Evolutionary conservation across 495 filamentous ascomycete species (phyloP).

Genomic region (Talaromyces liani): DNA sequence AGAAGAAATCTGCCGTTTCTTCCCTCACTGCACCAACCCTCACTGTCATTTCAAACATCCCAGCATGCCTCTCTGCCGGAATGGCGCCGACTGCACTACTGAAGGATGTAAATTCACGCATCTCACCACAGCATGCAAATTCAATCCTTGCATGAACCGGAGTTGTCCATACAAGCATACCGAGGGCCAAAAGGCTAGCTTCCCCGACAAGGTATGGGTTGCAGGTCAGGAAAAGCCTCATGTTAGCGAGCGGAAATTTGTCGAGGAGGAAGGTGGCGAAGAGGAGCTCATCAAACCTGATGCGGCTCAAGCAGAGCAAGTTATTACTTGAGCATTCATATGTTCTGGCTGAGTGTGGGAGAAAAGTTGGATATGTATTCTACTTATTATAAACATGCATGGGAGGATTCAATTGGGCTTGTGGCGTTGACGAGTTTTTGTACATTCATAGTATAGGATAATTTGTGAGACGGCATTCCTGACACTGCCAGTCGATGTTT

Average conservation of each 20-base stretch:
- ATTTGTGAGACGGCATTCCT: neutral
- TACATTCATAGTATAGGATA: neutral
- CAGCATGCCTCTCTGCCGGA: conserved; percentile 74
- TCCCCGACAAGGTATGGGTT: conserved; percentile 88
- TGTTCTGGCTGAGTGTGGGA: neutral
- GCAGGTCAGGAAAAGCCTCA: conserved; percentile 49
- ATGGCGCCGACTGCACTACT: conserved; percentile 82
- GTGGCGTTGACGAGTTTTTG: conserved; percentile 5
- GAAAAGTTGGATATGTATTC: conserved; percentile 5
- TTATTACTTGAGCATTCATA: conserved; percentile 25
- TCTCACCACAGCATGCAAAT: conserved; percentile 74
- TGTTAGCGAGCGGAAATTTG: conserved; percentile 89
- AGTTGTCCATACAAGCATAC: conserved; percentile 83
- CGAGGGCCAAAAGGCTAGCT: conserved; percentile 75
- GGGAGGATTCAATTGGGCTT: neutral
- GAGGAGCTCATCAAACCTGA: conserved; percentile 72
- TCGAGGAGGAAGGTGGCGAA: conserved; percentile 53
- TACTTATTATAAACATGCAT: conserved; percentile 7
- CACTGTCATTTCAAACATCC: conserved; percentile 83
- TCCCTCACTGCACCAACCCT: conserved; percentile 84
- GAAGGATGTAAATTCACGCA: conserved; percentile 89
- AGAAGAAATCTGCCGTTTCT: conserved; percentile 89
- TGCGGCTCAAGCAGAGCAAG: conserved; percentile 27
- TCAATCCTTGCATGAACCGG: conserved; percentile 81
- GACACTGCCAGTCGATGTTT: neutral